Base-by-base conservation (phyloP, 2,329 filamentous ascomycete genomes). In the Pestalotiopsis sp. region DNA sequence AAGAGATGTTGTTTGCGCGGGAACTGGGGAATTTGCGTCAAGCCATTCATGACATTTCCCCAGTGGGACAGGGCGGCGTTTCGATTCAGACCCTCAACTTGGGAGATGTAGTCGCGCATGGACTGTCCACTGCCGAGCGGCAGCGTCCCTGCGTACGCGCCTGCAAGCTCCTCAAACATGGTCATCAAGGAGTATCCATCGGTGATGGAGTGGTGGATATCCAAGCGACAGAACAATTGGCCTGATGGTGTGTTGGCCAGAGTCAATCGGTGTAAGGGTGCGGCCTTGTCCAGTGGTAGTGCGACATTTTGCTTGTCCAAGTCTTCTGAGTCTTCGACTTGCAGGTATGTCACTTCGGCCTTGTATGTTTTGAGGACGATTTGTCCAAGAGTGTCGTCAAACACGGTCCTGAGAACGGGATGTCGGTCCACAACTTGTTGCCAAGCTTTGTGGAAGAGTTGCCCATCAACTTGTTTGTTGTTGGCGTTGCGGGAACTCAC, bases 341-440 rank as follows among this genome's bases (percentile, higher is more conserved):
- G 4, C 6, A 57, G 20, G 20, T 58, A 57, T 4, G n/a, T 49
- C 45, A 58, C 63, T 49, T 66, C 63, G 23, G 63, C 63, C 14
- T 56, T 66, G 49, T 66, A 31, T 23, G 25, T 66, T 20, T 66
- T 66, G 63, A 66, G 49, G 12, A 66, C 63, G 6, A 66, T 45
- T n/a, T 66, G 63, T 49, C 63, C 63, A 2, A 56, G 25, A 4
- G 41, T 67, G 25, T 63, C 49, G n/a, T 66, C n/a, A 27, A 69
- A 64, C 0, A 67, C 58, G n/a, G 68, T 63, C 13, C 68, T 64
- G 17, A 69, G 68, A 14, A 65, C 17, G 13, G 68, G 59, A 11
- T 69, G 68, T 52, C 68, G 56, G 41, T 69, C 57, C 12, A 69
- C 68, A n/a, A 69, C 68, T 23, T 67, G 41, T 38, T 69, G 68